Evolutionary conservation across 75 land plant species (phyloP).

Genomic region (Cunninghamia lanceolata): DNA sequence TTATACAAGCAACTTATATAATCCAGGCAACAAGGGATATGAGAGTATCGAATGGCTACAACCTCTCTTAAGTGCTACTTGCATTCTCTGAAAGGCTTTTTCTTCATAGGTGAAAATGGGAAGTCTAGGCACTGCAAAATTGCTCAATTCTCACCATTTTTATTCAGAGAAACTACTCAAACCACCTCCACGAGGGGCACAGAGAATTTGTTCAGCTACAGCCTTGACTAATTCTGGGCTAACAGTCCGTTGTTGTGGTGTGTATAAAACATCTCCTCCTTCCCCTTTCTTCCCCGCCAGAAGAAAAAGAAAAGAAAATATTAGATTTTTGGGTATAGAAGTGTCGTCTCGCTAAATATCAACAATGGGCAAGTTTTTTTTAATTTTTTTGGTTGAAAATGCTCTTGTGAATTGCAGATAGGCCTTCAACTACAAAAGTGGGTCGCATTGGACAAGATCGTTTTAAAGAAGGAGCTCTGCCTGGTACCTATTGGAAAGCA

Average conservation of each 20-base stretch:
- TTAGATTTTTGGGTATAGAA: no score
- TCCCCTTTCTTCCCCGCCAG: background rate
- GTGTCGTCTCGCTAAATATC: no score
- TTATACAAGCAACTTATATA: no score
- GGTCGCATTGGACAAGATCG: slow-evolving; percentile 7
- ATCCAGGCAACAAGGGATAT: background rate
- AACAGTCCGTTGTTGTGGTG: slow-evolving; percentile 1
- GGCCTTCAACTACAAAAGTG: background rate
- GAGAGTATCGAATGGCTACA: background rate
- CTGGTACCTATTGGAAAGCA: slow-evolving; percentile 8
- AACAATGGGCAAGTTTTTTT: background rate
- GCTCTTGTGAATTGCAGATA: background rate
- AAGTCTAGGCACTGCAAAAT: background rate
- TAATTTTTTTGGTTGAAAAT: background rate
- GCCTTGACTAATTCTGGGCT: background rate
- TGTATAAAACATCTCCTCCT: background rate
- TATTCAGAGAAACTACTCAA: background rate
- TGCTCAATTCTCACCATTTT: background rate
- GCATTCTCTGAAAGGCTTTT: background rate
- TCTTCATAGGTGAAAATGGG: background rate
- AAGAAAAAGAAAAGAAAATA: no score
- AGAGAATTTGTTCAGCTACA: background rate
- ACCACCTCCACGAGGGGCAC: background rate
- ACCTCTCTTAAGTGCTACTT: background rate
- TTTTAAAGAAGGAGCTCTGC: slow-evolving; percentile 7